Evolutionary conservation across 352 stramenopile species (phyloP).

Genomic region (Globisporangium recalcitrans): DNA sequence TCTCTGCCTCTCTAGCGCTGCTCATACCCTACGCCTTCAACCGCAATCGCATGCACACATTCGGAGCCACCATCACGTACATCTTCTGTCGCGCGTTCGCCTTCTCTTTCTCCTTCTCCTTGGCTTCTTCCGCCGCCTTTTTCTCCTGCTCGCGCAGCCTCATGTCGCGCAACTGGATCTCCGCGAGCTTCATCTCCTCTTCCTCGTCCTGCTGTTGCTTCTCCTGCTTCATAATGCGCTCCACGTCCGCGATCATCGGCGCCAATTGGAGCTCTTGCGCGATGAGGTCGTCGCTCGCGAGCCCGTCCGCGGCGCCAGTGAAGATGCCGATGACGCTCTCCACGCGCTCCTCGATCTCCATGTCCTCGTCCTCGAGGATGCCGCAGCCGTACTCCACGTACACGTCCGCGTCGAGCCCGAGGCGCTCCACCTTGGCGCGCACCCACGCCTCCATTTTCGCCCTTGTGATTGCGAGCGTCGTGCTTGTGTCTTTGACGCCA

Average conservation of each 20-base stretch:
- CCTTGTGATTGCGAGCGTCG: neutral
- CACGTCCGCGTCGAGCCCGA: slow-evolving; percentile 62
- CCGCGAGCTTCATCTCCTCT: slow-evolving; percentile 32
- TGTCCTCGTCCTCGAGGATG: slow-evolving; percentile 69
- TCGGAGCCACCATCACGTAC: slow-evolving; percentile 8
- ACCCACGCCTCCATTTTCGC: slow-evolving; percentile 58
- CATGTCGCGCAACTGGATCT: slow-evolving; percentile 50
- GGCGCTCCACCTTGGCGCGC: slow-evolving; percentile 41
- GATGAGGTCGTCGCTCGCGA: slow-evolving; percentile 37
- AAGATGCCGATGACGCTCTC: slow-evolving; percentile 63
- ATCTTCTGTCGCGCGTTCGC: slow-evolving; percentile 61
- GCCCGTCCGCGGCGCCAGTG: slow-evolving; percentile 43
- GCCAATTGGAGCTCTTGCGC: slow-evolving; percentile 30
- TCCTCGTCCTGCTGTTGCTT: slow-evolving; percentile 30
- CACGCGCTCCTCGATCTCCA: slow-evolving; percentile 63
- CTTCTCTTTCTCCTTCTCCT: slow-evolving; percentile 55
- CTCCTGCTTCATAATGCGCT: slow-evolving; percentile 33
- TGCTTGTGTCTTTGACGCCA: neutral
- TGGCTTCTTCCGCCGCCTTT: slow-evolving; percentile 49
- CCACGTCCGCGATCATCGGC: slow-evolving; percentile 47
- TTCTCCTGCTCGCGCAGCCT: slow-evolving; percentile 55
- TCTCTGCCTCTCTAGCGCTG: no score
- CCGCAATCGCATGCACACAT: neutral
- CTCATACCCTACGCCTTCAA: neutral
- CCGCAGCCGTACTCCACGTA: slow-evolving; percentile 74